Percentiles rank a stretch among this genome's conserved stretches.
Evolutionary conservation across 805 yeast genomes (phyloP).

Genomic region (Priceomyces castillae): DNA sequence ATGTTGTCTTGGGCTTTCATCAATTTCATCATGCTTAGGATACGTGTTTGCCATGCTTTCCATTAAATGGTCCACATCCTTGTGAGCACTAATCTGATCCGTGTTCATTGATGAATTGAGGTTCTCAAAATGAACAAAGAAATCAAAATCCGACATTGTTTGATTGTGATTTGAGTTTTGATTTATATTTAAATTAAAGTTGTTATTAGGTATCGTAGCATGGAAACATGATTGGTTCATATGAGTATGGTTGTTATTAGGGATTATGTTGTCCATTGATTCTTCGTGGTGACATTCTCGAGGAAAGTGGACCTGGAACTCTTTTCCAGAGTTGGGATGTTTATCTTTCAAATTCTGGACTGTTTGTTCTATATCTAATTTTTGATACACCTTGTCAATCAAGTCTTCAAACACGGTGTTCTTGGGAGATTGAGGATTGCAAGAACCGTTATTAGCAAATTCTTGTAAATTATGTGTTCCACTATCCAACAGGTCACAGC

Average conservation of each 20-base stretch:
- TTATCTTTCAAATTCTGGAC: slow-evolving; percentile 9
- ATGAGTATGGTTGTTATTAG: slow-evolving; percentile 13
- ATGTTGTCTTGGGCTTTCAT: not conserved
- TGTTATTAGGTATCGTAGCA: slow-evolving; percentile 38
- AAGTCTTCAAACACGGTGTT: slow-evolving; percentile 38
- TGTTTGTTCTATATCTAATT: slow-evolving; percentile 16
- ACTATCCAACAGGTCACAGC: not conserved
- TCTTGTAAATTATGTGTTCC: not conserved
- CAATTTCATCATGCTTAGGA: not conserved
- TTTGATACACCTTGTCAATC: slow-evolving; percentile 35
- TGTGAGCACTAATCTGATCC: not conserved
- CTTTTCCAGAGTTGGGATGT: slow-evolving; percentile 9
- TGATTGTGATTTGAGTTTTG: slow-evolving; percentile 6
- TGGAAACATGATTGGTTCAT: slow-evolving; percentile 46
- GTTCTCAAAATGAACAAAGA: slow-evolving; percentile 34
- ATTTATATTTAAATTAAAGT: slow-evolving; percentile 20
- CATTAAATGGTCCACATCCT: not conserved
- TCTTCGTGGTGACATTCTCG: slow-evolving; percentile 32
- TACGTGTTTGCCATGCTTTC: not conserved
- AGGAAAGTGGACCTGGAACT: slow-evolving; percentile 38
- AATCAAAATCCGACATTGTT: slow-evolving; percentile 36
- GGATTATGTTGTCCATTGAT: not conserved
- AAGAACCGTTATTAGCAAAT: slow-evolving; percentile 18
- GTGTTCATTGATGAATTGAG: slow-evolving; percentile 16
- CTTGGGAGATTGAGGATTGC: slow-evolving; percentile 28